Percentiles rank a stretch among this genome's conserved stretches.
phyloP scores from a whole-genome alignment of 2,329 filamentous ascomycete genomes.

The Arthrobotrys entomopaga region DNA sequence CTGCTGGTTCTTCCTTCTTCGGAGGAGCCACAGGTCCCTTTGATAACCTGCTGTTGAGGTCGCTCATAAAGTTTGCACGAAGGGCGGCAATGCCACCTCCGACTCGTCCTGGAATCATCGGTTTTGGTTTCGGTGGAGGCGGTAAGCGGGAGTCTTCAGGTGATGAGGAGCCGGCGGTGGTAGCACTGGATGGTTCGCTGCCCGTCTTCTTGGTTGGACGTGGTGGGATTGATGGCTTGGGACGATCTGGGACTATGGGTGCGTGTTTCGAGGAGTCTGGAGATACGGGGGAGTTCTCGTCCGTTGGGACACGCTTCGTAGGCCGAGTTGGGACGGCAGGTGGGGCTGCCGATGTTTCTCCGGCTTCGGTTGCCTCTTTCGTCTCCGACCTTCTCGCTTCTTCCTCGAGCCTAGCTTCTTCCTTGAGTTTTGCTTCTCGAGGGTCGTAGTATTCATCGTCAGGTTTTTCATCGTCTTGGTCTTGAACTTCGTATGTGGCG shows the following conservation, averaged over 20 bases:
- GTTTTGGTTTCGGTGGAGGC: slow-evolving; percentile 73
- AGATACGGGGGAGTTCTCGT: slow-evolving; percentile 58
- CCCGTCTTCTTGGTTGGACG: slow-evolving; percentile 61
- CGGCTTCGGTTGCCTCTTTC: slow-evolving; percentile 21
- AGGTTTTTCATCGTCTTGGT: slow-evolving; percentile 66
- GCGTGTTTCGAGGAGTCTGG: slow-evolving; percentile 31
- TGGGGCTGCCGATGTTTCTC: slow-evolving; percentile 16
- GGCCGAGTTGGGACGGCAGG: slow-evolving; percentile 35
- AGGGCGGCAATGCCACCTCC: slow-evolving; percentile 90
- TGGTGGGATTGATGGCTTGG: slow-evolving; percentile 59
- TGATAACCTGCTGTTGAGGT: slow-evolving; percentile 88
- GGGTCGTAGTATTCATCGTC: slow-evolving; percentile 64
- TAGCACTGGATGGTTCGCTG: slow-evolving; percentile 66
- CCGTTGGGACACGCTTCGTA: slow-evolving; percentile 25
- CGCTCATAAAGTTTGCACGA: slow-evolving; percentile 90
- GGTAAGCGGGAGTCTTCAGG: slow-evolving; percentile 39
- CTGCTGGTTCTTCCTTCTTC: slow-evolving; percentile 69
- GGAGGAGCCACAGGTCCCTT: slow-evolving; percentile 76
- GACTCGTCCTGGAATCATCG: slow-evolving; percentile 78
- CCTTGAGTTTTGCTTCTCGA: slow-evolving; percentile 59
- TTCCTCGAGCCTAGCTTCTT: slow-evolving; percentile 15
- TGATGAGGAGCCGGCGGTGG: slow-evolving; percentile 61
- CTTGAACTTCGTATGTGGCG: slow-evolving; percentile 63
- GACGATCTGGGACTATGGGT: slow-evolving; percentile 50
- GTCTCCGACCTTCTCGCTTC: neutral